Evolutionary conservation across 495 filamentous ascomycete species (phyloP).

Genomic region (Penicillium cosmopolitanum): DNA sequence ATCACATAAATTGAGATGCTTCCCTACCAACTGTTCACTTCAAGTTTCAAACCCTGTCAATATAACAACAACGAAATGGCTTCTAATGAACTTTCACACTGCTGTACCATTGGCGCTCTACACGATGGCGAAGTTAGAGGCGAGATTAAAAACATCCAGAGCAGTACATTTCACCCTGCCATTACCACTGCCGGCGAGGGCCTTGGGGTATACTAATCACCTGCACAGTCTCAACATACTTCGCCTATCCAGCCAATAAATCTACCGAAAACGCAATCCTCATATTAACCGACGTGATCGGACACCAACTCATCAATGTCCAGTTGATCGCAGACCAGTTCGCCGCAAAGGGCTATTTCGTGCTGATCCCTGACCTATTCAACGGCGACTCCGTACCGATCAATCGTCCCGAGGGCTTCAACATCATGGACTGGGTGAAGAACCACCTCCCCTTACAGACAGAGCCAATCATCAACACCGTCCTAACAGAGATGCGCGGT

Average conservation of each 20-base stretch:
- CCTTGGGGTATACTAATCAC: not conserved
- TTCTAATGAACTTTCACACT: constrained; percentile 11
- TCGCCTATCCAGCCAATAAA: constrained; percentile 28
- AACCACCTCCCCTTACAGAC: constrained; percentile 54
- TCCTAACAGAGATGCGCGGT: constrained; percentile 56
- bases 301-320: constrained; percentile 31
- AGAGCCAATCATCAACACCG: constrained; percentile 60
- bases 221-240: constrained; percentile 27
- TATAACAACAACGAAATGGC: constrained; percentile 8
- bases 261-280: constrained; percentile 33
- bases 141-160: constrained; percentile 21
- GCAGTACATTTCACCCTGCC: constrained; percentile 11
- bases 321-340: constrained; percentile 67
- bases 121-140: constrained; percentile 32
- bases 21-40: too few species aligned
- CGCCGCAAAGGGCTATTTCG: constrained; percentile 74
- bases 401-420: constrained; percentile 31
- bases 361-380: constrained; percentile 62
- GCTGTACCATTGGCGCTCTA: constrained; percentile 19
- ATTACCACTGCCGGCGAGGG: not conserved
- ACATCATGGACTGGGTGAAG: constrained; percentile 34
- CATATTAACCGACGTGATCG: constrained; percentile 37
- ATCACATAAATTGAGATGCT: too few species aligned
- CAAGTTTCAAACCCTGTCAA: too few species aligned
- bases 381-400: constrained; percentile 32